A percentile compares a stretch with the other conserved stretches of the same genome.
Conservation (phyloP, 148 eudicot species). For the Amaranthus cruentus region DNA sequence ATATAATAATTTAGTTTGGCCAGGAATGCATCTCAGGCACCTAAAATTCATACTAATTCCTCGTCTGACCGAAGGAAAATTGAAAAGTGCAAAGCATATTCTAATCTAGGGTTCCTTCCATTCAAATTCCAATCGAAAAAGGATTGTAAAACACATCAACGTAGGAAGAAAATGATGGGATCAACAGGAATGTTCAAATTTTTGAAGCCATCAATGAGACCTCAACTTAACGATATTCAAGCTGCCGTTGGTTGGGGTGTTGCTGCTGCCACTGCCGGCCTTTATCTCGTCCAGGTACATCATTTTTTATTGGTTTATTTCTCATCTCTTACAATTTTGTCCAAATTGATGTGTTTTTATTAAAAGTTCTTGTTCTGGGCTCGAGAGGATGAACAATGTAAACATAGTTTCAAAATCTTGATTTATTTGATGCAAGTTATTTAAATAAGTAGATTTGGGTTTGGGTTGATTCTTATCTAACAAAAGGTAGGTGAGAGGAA, state of each 20-base stretch:
- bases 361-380: background rate
- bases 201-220: slow-evolving; percentile 32
- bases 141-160: too few species aligned
- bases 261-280: slow-evolving; percentile 52
- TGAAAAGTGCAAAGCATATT: background rate
- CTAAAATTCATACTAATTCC: too few species aligned
- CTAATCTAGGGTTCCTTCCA: background rate
- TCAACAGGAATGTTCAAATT: slow-evolving; percentile 37
- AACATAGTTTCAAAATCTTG: background rate
- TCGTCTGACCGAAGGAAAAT: too few species aligned
- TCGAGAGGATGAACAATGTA: background rate
- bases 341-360: background rate
- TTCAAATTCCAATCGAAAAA: background rate
- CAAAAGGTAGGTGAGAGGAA: background rate
- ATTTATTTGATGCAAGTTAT: background rate
- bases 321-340: background rate
- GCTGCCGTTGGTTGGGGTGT: slow-evolving; percentile 80
- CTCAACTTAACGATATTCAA: slow-evolving; percentile 46
- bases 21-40: too few species aligned
- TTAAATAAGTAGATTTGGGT: too few species aligned
- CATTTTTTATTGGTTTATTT: background rate
- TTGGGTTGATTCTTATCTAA: background rate
- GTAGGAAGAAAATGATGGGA: slow-evolving; percentile 7
- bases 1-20: too few species aligned
- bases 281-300: slow-evolving; percentile 61